These are phyloP conservation scores for Mariannaea sp. DNA, from an alignment of 2,329 filamentous ascomycete species.

Conservation along the genomic window DNA sequence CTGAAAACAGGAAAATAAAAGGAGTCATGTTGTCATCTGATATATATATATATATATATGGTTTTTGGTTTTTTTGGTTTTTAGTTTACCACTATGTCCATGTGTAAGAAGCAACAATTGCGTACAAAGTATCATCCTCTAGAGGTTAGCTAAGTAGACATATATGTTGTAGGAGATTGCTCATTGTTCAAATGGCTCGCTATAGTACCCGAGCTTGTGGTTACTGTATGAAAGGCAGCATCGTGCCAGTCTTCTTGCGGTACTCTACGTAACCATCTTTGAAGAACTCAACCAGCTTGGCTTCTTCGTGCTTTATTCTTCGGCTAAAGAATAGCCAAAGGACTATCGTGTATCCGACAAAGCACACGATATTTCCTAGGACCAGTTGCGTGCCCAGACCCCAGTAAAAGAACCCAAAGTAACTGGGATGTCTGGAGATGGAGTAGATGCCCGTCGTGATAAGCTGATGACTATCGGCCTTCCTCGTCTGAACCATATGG, in stretches of 20 bases:
- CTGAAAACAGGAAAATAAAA: no score
- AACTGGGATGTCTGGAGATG: conserved; percentile 81
- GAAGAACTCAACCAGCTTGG: conserved; percentile 79
- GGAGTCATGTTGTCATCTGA: no score
- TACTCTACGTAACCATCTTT: conserved; percentile 80
- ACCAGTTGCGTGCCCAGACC: conserved; percentile 91
- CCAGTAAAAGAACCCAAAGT: conserved; percentile 99
- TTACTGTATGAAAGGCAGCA: conserved; percentile 71
- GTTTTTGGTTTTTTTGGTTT: no score
- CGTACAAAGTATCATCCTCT: not conserved
- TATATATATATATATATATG: no score
- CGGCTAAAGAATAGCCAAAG: conserved; percentile 84
- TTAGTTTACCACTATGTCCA: conserved; percentile 9
- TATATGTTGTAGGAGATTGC: no score
- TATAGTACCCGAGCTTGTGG: not conserved
- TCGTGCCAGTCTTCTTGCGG: conserved; percentile 69
- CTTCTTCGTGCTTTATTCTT: conserved; percentile 80
- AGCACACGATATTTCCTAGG: conserved; percentile 81
- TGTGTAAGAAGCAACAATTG: not conserved
- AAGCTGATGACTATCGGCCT: conserved; percentile 72
- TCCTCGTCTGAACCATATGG: conserved; percentile 77
- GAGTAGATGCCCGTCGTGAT: conserved; percentile 83
- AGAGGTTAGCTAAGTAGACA: not conserved
- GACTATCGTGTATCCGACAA: conserved; percentile 72
- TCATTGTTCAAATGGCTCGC: no score